Base-by-base conservation (phyloP, 1,284 basidiomycete genomes). In the Sanghuangporus weigelae region DNA sequence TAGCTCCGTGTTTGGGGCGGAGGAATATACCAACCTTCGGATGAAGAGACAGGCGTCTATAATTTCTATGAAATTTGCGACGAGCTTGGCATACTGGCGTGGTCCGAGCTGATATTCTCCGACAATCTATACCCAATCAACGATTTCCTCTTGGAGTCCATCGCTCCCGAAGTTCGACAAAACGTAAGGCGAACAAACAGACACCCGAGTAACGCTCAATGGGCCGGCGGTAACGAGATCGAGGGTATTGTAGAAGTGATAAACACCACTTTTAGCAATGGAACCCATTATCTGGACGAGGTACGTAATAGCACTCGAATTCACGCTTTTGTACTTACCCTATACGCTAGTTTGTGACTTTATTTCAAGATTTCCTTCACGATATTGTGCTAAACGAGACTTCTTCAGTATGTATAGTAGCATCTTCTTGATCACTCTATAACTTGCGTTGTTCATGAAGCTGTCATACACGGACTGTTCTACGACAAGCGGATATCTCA, bases 71-170 rank as follows among this genome's bases (percentile, higher is more conserved):
- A 81, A 1, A 70, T 82, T 26, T 86, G 84, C 69, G 85, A 88
- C 69, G 83, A 86, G 68, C 75, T 86, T 0, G 85, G 86, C 7
- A 83, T 87, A 64, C 73, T 87, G 55, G 83, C 80, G 2, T 87
- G 86, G 86, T 84, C 83, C 2, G 86, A 88, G 68, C 78, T 84
- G 58, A 84, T 84, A 59, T 87, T 86, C 72, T 86, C 85, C 1
- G 84, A 85, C 65, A 75, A 81, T 1, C 68, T 84, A n/a, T 84
- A 82, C 67, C 81, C 85, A 0, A 78, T 83, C 69, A 81, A 86
- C 61, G 73, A 77, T 64, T 84, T 80, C 67, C 68, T 86, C 21
- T 68, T 87, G 14, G 78, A 80, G 56, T 79, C 79, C 5, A 74
- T 86, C 60, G 79, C 81, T 42, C 79, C 78, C 1, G 86, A 87